Evolutionary conservation across 2,329 filamentous ascomycete genomes (phyloP), one percentile per base, ranked within the genome.

Genomic region (Beauveria caledonica): DNA sequence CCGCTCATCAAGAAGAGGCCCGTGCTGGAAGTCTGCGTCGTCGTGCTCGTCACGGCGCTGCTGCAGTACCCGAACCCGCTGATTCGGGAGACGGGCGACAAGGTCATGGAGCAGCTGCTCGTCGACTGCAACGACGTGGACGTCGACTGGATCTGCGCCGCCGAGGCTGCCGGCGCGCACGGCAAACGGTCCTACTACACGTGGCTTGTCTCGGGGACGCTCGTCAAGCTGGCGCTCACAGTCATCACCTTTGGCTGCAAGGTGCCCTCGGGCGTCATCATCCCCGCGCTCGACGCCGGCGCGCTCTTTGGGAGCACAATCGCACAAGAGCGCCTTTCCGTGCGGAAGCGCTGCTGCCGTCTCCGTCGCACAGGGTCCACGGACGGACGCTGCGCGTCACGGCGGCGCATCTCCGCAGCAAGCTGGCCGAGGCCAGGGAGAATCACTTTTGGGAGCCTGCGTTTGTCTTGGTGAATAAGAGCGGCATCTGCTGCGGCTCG

Each of bases 61-160:
- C 83, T 97, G 73, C 97, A 96, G 77, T 99, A 92, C 68, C 94
- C 94, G 9, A 96, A 97, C 74, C 87, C 92, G 59, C 97, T 97
- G 74, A 95, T 97, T 87, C 88, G 94, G 66, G 89, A 91, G 3
- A 93, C 97, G 71, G 85, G 89, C 19, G 92, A 91, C 0, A 91
- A 97, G 71, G 85, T 97, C 3, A 92, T 97, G 19, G 92, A 92
- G 64, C 89, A 88, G 61, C 84, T 99, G 36, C 97, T 99, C 71
- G 86, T 91, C 8, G 93, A 99, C 74, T 99, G 94, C 73, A 86
- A 86, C 5, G 84, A 88, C 64, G 82, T 92, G 23, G 81, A 86
- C 21, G 90, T 95, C 66, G 94, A 97, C 74, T 97, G 61, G 91
- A 90, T 42, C 85, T 99, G 25, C 97, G 94, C 78, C 90, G 91